Conservation (phyloP, 805 yeast species). For the Yamadazyma tumulicola region DNA sequence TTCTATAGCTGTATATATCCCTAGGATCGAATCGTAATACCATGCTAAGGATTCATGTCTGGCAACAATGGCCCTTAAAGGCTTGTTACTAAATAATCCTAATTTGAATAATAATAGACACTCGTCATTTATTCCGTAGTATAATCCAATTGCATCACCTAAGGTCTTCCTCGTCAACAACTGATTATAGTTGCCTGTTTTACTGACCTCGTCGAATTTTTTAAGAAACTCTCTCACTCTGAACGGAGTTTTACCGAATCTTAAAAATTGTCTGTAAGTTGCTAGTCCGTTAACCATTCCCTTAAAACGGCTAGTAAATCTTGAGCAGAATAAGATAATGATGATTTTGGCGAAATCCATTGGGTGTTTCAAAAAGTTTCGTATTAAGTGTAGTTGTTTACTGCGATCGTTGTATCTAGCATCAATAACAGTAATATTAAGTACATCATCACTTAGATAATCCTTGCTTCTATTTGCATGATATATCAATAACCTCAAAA, state of each 20-base stretch:
- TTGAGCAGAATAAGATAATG: constrained; percentile 33
- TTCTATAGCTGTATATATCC: constrained; percentile 49
- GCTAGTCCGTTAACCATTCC: constrained; percentile 48
- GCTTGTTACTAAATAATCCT: constrained; percentile 39
- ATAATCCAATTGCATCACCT: constrained; percentile 52
- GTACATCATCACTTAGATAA: constrained; percentile 28
- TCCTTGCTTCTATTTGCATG: constrained; percentile 42
- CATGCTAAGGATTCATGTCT: constrained; percentile 66
- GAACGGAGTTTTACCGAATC: constrained; percentile 71
- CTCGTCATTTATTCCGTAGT: constrained; percentile 67
- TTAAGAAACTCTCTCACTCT: constrained; percentile 38
- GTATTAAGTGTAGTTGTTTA: constrained; percentile 29
- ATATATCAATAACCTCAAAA: constrained; percentile 48
- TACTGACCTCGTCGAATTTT: constrained; percentile 22
- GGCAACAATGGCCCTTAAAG: constrained; percentile 36
- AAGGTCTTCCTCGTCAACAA: constrained; percentile 43
- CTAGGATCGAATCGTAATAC: constrained; percentile 62
- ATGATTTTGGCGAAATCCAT: constrained; percentile 32
- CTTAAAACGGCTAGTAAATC: constrained; percentile 36
- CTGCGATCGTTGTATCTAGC: constrained; percentile 28
- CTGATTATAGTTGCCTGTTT: constrained; percentile 10
- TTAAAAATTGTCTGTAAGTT: constrained; percentile 60
- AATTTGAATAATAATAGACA: constrained; percentile 52
- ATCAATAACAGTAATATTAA: constrained; percentile 30
- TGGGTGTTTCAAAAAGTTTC: constrained; percentile 36